Conservation (phyloP, 768 basidiomycete species). For the Lanmaoa rubissima region DNA sequence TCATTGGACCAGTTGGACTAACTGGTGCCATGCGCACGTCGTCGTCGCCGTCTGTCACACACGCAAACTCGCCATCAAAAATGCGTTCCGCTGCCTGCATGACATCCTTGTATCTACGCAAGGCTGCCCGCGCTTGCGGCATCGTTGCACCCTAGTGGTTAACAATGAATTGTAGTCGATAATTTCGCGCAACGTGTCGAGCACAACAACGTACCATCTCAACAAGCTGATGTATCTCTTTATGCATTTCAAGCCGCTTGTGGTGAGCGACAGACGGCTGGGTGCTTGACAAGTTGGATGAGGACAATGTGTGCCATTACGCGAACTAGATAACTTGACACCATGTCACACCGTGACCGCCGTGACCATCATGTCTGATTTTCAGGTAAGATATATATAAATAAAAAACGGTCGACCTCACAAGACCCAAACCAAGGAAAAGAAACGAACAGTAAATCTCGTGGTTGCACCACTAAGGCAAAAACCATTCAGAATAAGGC, state of each 20-base stretch:
- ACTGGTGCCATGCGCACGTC: conserved; percentile 47
- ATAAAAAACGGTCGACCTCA: conserved; percentile 15
- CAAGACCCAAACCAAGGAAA: conserved; percentile 13
- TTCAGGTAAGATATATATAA: conserved; percentile 6
- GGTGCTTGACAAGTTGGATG: conserved; percentile 1
- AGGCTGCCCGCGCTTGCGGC: conserved; percentile 79
- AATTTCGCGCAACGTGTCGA: background rate
- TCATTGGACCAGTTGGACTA: conserved; percentile 24
- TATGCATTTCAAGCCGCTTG: conserved; percentile 41
- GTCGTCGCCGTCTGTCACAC: conserved; percentile 53
- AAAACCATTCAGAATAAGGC: conserved; percentile 2
- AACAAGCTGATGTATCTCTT: conserved; percentile 58
- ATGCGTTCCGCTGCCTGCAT: conserved; percentile 88
- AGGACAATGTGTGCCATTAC: conserved; percentile 19
- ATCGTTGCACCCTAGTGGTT: conserved; percentile 69
- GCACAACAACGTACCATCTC: conserved; percentile 45
- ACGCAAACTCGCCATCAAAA: conserved; percentile 81
- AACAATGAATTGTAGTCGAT: conserved; percentile 1
- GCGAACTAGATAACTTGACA: conserved; percentile 20
- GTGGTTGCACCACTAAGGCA: background rate
- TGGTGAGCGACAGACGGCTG: background rate
- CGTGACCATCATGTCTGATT: conserved; percentile 11
- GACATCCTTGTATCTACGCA: conserved; percentile 81
- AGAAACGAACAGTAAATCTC: conserved; percentile 2
- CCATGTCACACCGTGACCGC: conserved; percentile 25